phyloP scores from a whole-genome alignment of 2,329 filamentous ascomycete genomes.

The Chaetothyriales sp. region DNA sequence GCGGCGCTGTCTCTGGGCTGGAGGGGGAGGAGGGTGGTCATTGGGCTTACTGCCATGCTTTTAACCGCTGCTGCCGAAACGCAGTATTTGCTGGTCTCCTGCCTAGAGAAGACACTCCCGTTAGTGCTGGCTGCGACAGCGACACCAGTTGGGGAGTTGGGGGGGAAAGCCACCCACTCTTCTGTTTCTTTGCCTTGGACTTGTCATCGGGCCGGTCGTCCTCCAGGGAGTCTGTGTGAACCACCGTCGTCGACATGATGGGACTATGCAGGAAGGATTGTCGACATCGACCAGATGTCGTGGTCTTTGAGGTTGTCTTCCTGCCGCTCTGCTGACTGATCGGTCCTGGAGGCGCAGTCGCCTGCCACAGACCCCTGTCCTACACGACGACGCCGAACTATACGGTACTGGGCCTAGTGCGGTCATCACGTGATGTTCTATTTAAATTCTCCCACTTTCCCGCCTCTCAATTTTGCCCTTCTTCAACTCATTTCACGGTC shows the following conservation, averaged over 20 bases:
- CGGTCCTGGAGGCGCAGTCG: background rate
- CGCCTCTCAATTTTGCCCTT: constrained; percentile 25
- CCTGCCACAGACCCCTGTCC: no score
- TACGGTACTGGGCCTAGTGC: background rate
- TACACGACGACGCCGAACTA: background rate
- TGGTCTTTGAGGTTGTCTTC: background rate
- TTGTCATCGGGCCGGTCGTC: constrained; percentile 28
- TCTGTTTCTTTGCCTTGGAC: constrained; percentile 56
- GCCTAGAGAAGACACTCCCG: background rate
- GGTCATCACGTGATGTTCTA: background rate
- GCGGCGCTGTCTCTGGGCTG: constrained; percentile 11
- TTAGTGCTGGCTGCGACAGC: background rate
- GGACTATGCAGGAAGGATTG: background rate
- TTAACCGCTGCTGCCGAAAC: constrained; percentile 89
- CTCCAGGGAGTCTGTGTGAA: constrained; percentile 29
- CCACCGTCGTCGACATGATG: constrained; percentile 30
- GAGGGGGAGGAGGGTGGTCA: constrained; percentile 5
- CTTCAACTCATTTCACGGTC: constrained; percentile 43
- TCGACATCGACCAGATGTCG: background rate
- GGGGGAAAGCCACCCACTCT: constrained; percentile 41
- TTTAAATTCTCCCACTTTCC: background rate
- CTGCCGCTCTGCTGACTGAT: background rate
- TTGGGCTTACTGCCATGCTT: constrained; percentile 83
- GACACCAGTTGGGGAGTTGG: background rate
- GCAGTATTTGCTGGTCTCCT: constrained; percentile 55